Evolutionary conservation across 768 basidiomycete genomes (phyloP).

Genomic region (Coprinopsis cinerea): DNA sequence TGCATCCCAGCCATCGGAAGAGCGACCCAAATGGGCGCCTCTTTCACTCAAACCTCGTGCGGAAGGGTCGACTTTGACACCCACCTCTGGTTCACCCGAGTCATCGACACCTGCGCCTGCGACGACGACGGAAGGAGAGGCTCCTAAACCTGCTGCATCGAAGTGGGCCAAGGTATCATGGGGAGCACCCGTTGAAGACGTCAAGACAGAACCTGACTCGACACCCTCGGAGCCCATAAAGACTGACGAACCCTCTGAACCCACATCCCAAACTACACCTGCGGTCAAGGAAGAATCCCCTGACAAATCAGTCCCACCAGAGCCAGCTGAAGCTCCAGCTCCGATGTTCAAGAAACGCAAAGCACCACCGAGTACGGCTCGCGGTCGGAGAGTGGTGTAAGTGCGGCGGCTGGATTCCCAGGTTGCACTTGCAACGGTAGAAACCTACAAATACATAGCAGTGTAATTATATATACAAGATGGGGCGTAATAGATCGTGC

Average conservation of each 20-base stretch:
- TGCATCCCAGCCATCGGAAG: neutral
- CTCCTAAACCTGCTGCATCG: conserved; percentile 11
- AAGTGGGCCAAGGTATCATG: conserved; percentile 31
- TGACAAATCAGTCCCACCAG: conserved; percentile 5
- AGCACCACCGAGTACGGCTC: conserved; percentile 20
- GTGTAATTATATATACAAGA: neutral
- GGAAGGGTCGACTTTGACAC: conserved; percentile 2
- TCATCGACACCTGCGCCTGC: neutral
- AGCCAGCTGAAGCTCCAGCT: conserved; percentile 11
- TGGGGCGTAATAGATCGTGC: no score
- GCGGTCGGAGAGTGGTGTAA: conserved; percentile 22
- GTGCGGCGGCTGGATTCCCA: neutral
- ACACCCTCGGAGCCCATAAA: neutral
- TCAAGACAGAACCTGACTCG: conserved; percentile 4
- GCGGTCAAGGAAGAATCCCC: conserved; percentile 13
- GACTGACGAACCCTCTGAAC: conserved; percentile 11
- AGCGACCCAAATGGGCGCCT: conserved; percentile 19
- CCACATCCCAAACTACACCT: conserved; percentile 11
- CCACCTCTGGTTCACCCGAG: neutral
- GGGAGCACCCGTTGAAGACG: conserved; percentile 18
- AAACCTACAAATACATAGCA: conserved; percentile 4
- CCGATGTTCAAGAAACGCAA: conserved; percentile 30
- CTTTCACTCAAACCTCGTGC: conserved; percentile 18
- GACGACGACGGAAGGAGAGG: conserved; percentile 11
- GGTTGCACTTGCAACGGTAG: neutral